Percentiles rank a stretch among this genome's conserved stretches.
Conservation (phyloP, 2,329 filamentous ascomycete species). For the Aspergillus versicolor region DNA sequence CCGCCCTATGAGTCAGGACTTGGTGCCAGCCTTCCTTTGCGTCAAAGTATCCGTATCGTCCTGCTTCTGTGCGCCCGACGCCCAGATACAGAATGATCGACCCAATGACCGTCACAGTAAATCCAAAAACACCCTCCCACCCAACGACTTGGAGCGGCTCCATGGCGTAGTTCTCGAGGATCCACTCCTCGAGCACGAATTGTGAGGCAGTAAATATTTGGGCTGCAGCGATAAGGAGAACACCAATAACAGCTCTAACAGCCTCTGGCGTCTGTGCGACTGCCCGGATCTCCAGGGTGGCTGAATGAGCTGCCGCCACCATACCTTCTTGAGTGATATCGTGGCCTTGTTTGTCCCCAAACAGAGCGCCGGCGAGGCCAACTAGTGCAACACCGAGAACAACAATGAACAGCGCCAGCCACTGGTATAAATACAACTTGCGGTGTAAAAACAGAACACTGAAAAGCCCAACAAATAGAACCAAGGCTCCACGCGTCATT, state of each 20-base stretch:
- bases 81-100: slow-evolving; percentile 79
- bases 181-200: slow-evolving; percentile 93
- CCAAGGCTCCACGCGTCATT: slow-evolving; percentile 93
- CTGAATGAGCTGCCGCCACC: slow-evolving; percentile 33
- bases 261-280: slow-evolving; percentile 55
- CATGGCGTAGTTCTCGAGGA: slow-evolving; percentile 75
- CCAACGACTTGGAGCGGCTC: slow-evolving; percentile 89
- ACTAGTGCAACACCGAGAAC: slow-evolving; percentile 86
- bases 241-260: slow-evolving; percentile 72
- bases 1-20: slow-evolving; percentile 68
- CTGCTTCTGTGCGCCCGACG: slow-evolving; percentile 72
- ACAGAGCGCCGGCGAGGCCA: slow-evolving; percentile 82
- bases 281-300: slow-evolving; percentile 43
- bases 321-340: slow-evolving; percentile 32
- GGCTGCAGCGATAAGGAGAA: slow-evolving; percentile 85
- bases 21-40: slow-evolving; percentile 80
- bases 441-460: slow-evolving; percentile 86
- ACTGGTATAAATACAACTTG: slow-evolving; percentile 82
- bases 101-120: slow-evolving; percentile 70
- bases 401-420: slow-evolving; percentile 83
- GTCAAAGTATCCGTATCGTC: slow-evolving; percentile 84
- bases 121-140: slow-evolving; percentile 94
- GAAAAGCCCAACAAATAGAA: slow-evolving; percentile 93
- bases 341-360: slow-evolving; percentile 55
- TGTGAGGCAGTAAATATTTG: slow-evolving; percentile 97